Evolutionary conservation across 1,139 yeast genomes (phyloP), one percentile per base, ranked within the genome.

Genomic region (Diutina scorzettiae): DNA sequence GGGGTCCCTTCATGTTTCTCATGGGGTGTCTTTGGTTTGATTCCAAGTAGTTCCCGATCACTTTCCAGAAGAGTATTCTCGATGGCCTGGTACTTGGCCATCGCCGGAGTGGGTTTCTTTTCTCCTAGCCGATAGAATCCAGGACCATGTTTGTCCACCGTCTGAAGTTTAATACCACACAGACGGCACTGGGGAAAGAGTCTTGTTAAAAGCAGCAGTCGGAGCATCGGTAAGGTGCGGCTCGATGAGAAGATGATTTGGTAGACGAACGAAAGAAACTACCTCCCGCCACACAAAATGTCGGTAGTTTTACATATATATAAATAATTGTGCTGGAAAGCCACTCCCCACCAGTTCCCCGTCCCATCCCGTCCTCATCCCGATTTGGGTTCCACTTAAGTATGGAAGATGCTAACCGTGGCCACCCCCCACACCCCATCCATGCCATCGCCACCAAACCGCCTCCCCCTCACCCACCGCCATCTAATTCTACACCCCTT

Each of bases 151-250:
- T 19, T 12, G 7, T 21, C 27, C 3, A 5, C 11, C 3, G 27
- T 34, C 28, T 34, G 39, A 16, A 34, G 39, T 20, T 34, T 34
- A n/a, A 34, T 19, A 4, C 39, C 39, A 34, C 39, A 34, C 39
- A 34, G 39, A 3, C 39, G 18, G 14, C 39, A 34, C 39, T 34
- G 39, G n/a, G 39, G 39, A 19, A 34, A 34, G 8, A 34, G 28
- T 23, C 39, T 23, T 4, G 39, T 23, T 23, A 34, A 23, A 7
- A 34, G 39, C 28, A 23, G 29, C 39, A 34, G 39, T 34, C 39
- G 39, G 7, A 34, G 23, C 39, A 34, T 34, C 25, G 39, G 11
- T 8, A n/a, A n/a, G n/a, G n/a, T 32, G 30, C 30, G 30, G 30
- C 30, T 14, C 28, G 28, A 25, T 25, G 28, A 25, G 28, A 11